Conservation (phyloP, 495 filamentous ascomycete species). For the Letharia lupina region DNA sequence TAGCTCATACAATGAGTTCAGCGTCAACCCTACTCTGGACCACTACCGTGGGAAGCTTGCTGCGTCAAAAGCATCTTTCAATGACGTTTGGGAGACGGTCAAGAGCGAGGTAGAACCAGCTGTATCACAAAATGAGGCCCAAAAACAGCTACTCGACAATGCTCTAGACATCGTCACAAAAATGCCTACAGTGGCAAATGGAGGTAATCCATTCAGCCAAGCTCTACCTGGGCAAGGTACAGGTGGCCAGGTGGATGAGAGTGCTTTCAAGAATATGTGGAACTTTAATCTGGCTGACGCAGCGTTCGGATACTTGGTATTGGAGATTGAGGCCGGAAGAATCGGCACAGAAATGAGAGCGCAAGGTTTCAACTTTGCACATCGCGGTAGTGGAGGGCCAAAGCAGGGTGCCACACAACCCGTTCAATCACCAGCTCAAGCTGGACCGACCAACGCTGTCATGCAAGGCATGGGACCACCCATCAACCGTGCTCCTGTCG, state of each 20-base stretch:
- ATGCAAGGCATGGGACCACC: constrained; percentile 26
- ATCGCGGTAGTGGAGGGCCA: constrained; percentile 54
- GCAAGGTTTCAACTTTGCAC: constrained; percentile 98
- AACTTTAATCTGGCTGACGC: constrained; percentile 99
- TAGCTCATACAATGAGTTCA: constrained; percentile 99
- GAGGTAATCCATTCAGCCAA: constrained; percentile 93
- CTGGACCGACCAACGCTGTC: constrained; percentile 22
- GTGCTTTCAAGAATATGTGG: constrained; percentile 99
- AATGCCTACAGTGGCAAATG: constrained; percentile 91
- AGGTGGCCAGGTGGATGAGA: constrained; percentile 90
- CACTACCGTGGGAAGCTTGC: constrained; percentile 99
- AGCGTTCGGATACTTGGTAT: constrained; percentile 88
- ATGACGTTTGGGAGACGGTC: constrained; percentile 99
- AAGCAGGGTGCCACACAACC: constrained; percentile 37
- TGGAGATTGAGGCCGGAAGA: constrained; percentile 87
- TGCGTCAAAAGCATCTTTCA: constrained; percentile 97
- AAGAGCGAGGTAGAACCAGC: constrained; percentile 90
- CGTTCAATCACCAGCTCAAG: constrained; percentile 28
- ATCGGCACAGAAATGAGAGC: constrained; percentile 98
- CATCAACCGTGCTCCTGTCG: constrained; percentile 26
- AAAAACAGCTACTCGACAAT: constrained; percentile 82
- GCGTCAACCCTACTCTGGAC: constrained; percentile 94
- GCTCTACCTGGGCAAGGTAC: constrained; percentile 61
- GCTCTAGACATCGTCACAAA: constrained; percentile 85
- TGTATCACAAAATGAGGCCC: constrained; percentile 83